Evolutionary conservation across 1,284 basidiomycete genomes (phyloP), one percentile per base, ranked within the genome.

Genomic region (Cryptococcus deneoformans): DNA sequence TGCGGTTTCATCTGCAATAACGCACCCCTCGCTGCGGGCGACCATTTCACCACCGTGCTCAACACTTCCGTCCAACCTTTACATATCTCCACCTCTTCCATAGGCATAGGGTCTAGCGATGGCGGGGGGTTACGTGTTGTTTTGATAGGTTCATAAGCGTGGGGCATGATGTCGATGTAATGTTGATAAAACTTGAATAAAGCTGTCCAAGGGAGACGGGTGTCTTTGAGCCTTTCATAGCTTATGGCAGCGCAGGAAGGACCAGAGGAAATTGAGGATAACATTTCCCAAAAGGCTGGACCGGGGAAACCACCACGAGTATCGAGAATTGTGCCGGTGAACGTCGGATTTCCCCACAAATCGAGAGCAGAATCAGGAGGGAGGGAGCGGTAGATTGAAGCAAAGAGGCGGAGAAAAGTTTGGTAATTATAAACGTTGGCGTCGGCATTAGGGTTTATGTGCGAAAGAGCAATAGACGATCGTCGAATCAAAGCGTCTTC

Each of bases 271-370:
- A 95, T 81, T n/a, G 92, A 90, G 4, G 84, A 80, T 20, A 95
- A 79, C 90, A 95, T 92, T 62, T 92, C 88, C 75, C 90, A 94
- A 58, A 93, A 80, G 0, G 91, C 88, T 63, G 85, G 85, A 20
- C 86, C 82, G 81, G 91, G 87, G 6, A 84, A 84, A 6, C 83
- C 73, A 57, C 90, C 86, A 50, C 88, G 84, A 4, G 83, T 80
- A 61, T 92, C 87, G 7, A 93, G 85, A 0, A 90, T 87, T 86
- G 90, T 93, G 56, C 90, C 87, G 46, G 93, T 79, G 75, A 96
- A 95, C 0, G 86, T 64, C 8, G 66, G 54, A 20, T 88, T 86
- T 34, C 88, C 86, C 92, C 92, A 96, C 67, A 91, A 90, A 62
- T 89, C 87, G 36, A 92, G 79, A 0, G 87, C 90, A 37, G 83